Evolutionary conservation across 1,139 yeast species (phyloP), one percentile per base, ranked within the genome.

Genomic region (Kodamaea fungicola): DNA sequence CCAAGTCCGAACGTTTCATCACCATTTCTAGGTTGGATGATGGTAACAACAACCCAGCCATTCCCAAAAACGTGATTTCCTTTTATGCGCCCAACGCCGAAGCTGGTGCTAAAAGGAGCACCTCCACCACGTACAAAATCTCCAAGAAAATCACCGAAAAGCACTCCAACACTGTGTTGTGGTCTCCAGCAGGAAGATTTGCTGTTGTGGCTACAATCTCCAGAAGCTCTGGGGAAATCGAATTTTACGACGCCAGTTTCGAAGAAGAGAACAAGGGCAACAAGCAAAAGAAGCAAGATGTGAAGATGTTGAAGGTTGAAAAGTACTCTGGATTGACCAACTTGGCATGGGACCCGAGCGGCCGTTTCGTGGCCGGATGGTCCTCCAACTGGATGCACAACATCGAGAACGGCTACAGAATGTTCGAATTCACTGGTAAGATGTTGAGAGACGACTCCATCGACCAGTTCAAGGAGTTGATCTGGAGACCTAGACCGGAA

Each of bases 401-500:
- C 54, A 76, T 85, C 49, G 96, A 88, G 57, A 88, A 89, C 55
- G 98, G 98, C 41, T 94, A 83, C 77, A 86, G 79, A 63, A 67
- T 92, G 51, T 89, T 75, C 67, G 95, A 88, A 61, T 76, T 87
- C 61, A 81, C 87, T 37, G 99, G 98, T 54, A 74, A 73, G 49
- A 51, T 81, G 48, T 63, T 88, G 46, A 79, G 81, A 51, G 95
- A 86, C 53, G 95, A 88, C 54, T 66, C 76, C 27, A 62, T 86
- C 43, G 95, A 87, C 54, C 85, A 82, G 45, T 88, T 94, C 75
- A 87, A 83, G 67, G 90, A 86, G 46, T 85, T 92, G 54, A 72
- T 81, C 45, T 94, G 99, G 99, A 85, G 99, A 74, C 97, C 98
- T 51, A 83, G 98, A 67, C 98, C 98, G 36, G 80, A 77, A 13